Evolutionary conservation across 306 rosid genomes (phyloP).

Genomic region (Acacia acuminata): DNA sequence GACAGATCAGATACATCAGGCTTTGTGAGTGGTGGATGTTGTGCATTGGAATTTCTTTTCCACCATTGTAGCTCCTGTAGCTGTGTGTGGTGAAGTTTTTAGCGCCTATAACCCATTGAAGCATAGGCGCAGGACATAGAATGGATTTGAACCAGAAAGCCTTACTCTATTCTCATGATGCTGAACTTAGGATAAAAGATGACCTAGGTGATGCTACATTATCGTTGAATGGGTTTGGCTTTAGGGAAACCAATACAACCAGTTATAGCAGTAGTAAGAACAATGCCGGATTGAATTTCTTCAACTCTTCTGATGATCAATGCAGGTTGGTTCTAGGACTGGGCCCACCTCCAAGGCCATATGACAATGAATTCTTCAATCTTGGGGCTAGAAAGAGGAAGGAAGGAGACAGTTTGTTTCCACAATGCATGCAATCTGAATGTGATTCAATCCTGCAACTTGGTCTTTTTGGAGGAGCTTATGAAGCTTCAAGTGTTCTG

Average conservation of each 20-base stretch:
- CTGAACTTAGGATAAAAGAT: not conserved
- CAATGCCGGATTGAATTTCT: not conserved
- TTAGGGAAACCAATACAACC: not conserved
- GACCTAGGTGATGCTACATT: not conserved
- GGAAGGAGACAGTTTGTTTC: not conserved
- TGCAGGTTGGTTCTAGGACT: constrained; percentile 5
- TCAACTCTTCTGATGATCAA: not conserved
- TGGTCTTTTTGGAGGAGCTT: not conserved
- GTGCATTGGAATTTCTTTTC: not conserved
- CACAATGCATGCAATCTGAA: not conserved
- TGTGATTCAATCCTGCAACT: constrained; percentile 11
- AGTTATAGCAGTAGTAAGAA: not conserved
- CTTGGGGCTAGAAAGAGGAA: not conserved
- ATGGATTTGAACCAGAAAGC: not conserved
- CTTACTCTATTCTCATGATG: not conserved
- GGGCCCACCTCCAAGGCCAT: not conserved
- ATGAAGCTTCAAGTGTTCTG: not conserved
- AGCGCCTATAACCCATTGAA: not conserved
- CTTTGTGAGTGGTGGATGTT: not conserved
- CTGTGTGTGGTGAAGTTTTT: not conserved
- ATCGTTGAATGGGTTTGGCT: not conserved
- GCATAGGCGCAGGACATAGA: not conserved
- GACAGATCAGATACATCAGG: not conserved
- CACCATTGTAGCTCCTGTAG: not conserved
- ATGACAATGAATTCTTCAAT: not conserved